phyloP scores from a whole-genome alignment of 495 filamentous ascomycete genomes.

The Rhypophila decipiens region DNA sequence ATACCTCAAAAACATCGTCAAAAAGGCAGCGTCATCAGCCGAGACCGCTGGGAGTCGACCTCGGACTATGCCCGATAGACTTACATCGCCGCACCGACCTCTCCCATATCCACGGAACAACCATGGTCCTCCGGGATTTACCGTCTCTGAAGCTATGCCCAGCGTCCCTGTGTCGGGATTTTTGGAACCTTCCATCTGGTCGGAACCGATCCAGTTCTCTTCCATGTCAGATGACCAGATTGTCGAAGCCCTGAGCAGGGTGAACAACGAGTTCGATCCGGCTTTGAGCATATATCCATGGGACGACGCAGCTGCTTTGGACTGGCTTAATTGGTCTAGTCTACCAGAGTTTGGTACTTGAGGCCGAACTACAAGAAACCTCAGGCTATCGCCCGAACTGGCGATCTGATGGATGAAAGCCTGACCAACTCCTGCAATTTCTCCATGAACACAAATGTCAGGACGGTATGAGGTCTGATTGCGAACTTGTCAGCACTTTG shows the following conservation, averaged over 20 bases:
- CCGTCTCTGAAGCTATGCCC: conserved; percentile 11
- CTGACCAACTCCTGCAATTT: conserved; percentile 23
- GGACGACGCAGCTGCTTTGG: conserved; percentile 50
- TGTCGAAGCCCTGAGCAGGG: conserved; percentile 54
- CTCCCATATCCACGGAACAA: conserved; percentile 7
- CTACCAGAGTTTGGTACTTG: conserved; percentile 30
- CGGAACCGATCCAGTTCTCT: conserved; percentile 56
- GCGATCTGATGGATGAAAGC: neutral
- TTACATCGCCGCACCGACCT: conserved; percentile 2
- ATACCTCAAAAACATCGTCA: conserved; percentile 54
- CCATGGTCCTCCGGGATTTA: conserved; percentile 9
- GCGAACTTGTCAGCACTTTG: neutral
- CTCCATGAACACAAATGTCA: conserved; percentile 38
- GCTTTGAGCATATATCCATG: conserved; percentile 45
- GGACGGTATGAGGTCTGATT: conserved; percentile 30
- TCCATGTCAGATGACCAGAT: conserved; percentile 63
- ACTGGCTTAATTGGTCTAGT: conserved; percentile 57
- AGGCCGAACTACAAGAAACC: neutral
- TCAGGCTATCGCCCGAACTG: conserved; percentile 5
- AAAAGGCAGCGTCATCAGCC: conserved; percentile 22
- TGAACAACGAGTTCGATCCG: conserved; percentile 49
- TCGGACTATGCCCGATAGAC: conserved; percentile 2
- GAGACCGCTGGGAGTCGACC: conserved; percentile 7
- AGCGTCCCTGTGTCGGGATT: conserved; percentile 15
- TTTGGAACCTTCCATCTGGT: conserved; percentile 31